Conservation (phyloP, 495 filamentous ascomycete genomes). For the Lichenothelia convexa region DNA sequence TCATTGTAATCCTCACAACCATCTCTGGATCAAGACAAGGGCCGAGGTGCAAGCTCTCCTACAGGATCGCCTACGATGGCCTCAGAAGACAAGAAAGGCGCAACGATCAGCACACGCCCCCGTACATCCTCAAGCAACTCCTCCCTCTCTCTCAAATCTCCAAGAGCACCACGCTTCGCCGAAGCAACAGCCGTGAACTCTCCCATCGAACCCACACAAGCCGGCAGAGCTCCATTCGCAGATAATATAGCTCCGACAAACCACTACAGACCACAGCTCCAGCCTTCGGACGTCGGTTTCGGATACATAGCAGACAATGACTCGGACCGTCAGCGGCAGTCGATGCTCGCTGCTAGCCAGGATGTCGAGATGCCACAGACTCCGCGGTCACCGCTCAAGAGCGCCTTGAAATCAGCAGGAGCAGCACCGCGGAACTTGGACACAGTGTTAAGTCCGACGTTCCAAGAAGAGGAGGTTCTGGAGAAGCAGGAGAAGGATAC, state of each 20-base stretch:
- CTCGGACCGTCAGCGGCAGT: constrained; percentile 33
- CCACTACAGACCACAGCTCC: constrained; percentile 40
- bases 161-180: constrained; percentile 71
- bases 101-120: constrained; percentile 14
- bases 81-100: constrained; percentile 16
- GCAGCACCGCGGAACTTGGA: constrained; percentile 46
- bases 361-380: constrained; percentile 30
- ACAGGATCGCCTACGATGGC: constrained; percentile 15
- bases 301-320: constrained; percentile 58
- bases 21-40: constrained; percentile 7
- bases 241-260: constrained; percentile 35
- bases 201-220: constrained; percentile 42
- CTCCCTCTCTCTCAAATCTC: constrained; percentile 45
- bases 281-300: constrained; percentile 75
- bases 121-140: constrained; percentile 12
- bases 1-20: not conserved
- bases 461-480: constrained; percentile 62
- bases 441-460: constrained; percentile 71
- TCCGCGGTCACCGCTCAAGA: constrained; percentile 39
- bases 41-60: constrained; percentile 5
- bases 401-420: constrained; percentile 68
- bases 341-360: too few relatives aligned
- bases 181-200: constrained; percentile 81
- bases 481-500: constrained; percentile 63
- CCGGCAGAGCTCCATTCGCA: constrained; percentile 44